Evolutionary conservation across 495 filamentous ascomycete genomes (phyloP).

Genomic region (Neurospora tetrasperma): DNA sequence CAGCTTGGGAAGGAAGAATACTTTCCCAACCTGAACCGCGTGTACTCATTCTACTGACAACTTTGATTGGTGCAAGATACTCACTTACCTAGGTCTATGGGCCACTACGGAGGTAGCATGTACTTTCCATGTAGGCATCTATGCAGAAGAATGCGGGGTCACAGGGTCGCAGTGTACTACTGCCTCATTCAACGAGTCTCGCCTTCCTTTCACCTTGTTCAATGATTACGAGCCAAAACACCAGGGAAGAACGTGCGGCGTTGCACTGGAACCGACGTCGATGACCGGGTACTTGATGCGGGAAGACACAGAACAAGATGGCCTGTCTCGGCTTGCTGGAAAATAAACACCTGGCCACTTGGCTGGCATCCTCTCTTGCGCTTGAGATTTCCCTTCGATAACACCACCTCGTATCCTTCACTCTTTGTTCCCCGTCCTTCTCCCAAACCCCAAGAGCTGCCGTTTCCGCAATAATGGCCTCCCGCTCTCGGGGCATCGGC

Average conservation of each 20-base stretch:
- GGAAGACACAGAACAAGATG: neutral
- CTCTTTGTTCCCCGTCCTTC: neutral
- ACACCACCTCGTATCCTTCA: neutral
- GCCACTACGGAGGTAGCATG: neutral
- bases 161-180: neutral
- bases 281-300: neutral
- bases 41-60: neutral
- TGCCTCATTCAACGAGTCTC: neutral
- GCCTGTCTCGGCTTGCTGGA: neutral
- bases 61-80: neutral
- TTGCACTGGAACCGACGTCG: neutral
- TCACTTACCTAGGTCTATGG: too few species aligned
- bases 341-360: neutral
- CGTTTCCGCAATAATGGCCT: neutral
- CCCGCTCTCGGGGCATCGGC: constrained; percentile 5
- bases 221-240: neutral
- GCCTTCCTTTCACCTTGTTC: neutral
- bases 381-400: neutral
- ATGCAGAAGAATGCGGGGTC: neutral
- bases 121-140: neutral
- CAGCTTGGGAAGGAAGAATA: neutral
- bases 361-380: neutral
- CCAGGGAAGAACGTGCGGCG: neutral
- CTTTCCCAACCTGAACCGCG: neutral
- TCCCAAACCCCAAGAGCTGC: neutral